These are phyloP conservation scores for Carnegiea gigantea DNA, from an alignment of 179 eudicot genomes.

Conservation along the genomic window DNA sequence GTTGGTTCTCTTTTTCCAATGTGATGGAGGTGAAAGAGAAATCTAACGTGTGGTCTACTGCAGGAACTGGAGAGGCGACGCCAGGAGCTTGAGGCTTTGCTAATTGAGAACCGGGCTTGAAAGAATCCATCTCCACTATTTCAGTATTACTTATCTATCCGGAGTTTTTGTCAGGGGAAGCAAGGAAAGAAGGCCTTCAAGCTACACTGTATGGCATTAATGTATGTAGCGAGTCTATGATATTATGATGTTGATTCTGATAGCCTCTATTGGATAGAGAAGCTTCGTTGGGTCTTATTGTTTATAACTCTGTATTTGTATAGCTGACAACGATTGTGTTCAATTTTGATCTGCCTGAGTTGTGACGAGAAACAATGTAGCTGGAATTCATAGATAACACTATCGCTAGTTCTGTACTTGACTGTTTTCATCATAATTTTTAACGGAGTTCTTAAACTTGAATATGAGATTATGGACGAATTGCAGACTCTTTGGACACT, in stretches of 20 bases:
- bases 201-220: neutral
- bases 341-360: neutral
- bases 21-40: neutral
- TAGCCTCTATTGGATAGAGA: neutral
- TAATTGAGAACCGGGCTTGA: constrained; percentile 15
- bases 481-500: too few relatives aligned
- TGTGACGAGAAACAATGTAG: neutral
- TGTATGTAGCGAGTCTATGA: neutral
- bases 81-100: constrained; percentile 31
- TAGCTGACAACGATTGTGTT: neutral
- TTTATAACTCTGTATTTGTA: neutral
- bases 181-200: neutral
- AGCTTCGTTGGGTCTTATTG: neutral
- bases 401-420: too few relatives aligned
- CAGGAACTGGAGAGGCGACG: constrained; percentile 37
- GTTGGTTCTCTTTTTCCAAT: neutral
- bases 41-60: constrained; percentile 12
- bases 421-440: neutral
- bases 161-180: neutral
- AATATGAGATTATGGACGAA: too few relatives aligned
- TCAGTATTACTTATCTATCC: too few relatives aligned
- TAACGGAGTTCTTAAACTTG: too few relatives aligned
- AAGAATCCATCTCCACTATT: neutral
- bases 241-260: neutral
- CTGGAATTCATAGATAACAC: neutral